Conservation (phyloP, 768 basidiomycete genomes). For the Russula foetens region DNA sequence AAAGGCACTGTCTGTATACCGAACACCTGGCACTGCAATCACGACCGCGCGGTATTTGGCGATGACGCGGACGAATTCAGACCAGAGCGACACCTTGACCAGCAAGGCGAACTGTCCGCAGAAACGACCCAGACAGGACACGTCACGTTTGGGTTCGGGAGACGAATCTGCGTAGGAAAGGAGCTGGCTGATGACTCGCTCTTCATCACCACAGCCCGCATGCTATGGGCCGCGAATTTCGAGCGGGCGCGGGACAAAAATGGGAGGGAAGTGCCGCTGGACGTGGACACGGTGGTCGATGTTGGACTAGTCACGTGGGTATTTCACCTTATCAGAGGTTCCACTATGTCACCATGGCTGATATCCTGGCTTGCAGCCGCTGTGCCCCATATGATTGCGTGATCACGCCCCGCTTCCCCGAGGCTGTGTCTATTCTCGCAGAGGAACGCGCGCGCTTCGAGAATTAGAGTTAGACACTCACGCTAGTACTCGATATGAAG, state of each 20-base stretch:
- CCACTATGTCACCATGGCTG: neutral
- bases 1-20: constrained; percentile 29
- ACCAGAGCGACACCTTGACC: constrained; percentile 19
- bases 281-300: neutral
- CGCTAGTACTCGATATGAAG: no score
- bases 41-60: constrained; percentile 10
- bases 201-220: constrained; percentile 18
- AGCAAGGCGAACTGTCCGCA: neutral
- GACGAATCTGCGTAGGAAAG: constrained; percentile 20
- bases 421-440: neutral
- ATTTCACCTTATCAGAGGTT: neutral
- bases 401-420: constrained; percentile 19
- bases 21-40: constrained; percentile 19
- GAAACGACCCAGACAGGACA: constrained; percentile 16
- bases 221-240: constrained; percentile 19
- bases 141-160: constrained; percentile 15
- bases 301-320: constrained; percentile 9
- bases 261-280: constrained; percentile 6
- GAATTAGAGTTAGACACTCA: neutral
- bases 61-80: constrained; percentile 18
- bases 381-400: constrained; percentile 17
- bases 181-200: constrained; percentile 18
- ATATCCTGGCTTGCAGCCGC: neutral
- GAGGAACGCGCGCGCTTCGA: neutral
- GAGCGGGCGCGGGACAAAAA: constrained; percentile 7